Base-by-base conservation (phyloP, 768 basidiomycete species). In the Phaffia tasmanica region DNA sequence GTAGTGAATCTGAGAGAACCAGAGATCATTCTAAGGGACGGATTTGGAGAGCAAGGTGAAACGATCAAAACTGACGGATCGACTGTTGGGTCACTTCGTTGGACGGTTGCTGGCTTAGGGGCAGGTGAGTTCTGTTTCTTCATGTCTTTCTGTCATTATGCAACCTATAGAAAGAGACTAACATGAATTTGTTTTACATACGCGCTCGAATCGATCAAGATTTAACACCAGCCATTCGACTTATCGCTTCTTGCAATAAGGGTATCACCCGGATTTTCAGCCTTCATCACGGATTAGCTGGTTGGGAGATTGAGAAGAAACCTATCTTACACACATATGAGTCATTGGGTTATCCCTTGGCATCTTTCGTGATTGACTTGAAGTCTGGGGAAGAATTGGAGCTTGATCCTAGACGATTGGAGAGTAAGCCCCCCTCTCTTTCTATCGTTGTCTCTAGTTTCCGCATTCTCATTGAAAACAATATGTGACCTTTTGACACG, bases 1-100 rank as follows among this genome's bases (percentile, higher is more conserved):
- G 77, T 91, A 42, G 74, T 91, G 21, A 86, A 92, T 72, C 80
- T 90, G 80, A 81, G 88, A 27, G 86, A 83, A 1, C 88, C 89
- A 0, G 80, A 80, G 16, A 77, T 90, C 15, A 80, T 90, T 15
- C 76, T 86, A 0, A 79, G 83, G 30, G 79, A 79, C 70, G 70
- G 78, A 73, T 57, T 79, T 74, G 63, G 73, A 32, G 72, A 74
- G 54, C 74, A 75, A 8, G 73, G 74, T 5, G 67, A 71, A 70
- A 73, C 76, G 70, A 76, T 23, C 27, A 56, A 47, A 29, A 47
- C 48, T 5, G 64, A 65, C 29, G 57, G 48, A 25, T 58, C 32
- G 16, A 63, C 61, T n/a, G 57, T 58, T 11, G 76, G 76, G 21
- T 80, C 81, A 0, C 73, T 93, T 68, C 78, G 81, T 30, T 94